Percentiles rank a stretch among this genome's conserved stretches.
These are phyloP conservation scores for Spiromastix sp. DNA, from an alignment of 2,329 filamentous ascomycete species.

Conservation along the genomic window DNA sequence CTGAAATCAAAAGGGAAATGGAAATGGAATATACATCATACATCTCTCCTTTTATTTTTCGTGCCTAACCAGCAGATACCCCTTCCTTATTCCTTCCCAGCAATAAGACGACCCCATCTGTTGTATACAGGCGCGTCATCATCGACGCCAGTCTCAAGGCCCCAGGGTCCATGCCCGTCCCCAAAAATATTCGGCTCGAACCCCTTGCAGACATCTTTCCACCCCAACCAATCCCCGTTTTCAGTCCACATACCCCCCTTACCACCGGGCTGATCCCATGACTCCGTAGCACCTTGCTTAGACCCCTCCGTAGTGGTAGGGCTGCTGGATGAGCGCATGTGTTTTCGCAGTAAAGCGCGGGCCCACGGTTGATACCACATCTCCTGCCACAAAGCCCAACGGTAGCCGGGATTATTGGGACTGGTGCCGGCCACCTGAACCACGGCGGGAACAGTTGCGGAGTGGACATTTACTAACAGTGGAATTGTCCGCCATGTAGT, in stretches of 20 bases:
- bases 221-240: conserved; percentile 38
- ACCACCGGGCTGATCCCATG: conserved; percentile 42
- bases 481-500: conserved; percentile 34
- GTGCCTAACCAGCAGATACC: too few species aligned
- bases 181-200: conserved; percentile 37
- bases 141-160: conserved; percentile 17
- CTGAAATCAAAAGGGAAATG: too few species aligned
- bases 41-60: too few species aligned
- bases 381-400: conserved; percentile 34
- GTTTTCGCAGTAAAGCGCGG: conserved; percentile 40
- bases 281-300: conserved; percentile 35
- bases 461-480: conserved; percentile 39
- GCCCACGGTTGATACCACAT: conserved; percentile 41
- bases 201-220: conserved; percentile 38
- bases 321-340: conserved; percentile 35
- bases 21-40: too few species aligned
- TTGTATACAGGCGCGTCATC: too few species aligned
- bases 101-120: too few species aligned
- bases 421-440: conserved; percentile 31
- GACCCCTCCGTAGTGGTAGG: conserved; percentile 33
- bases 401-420: conserved; percentile 15
- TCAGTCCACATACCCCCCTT: conserved; percentile 46
- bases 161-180: conserved; percentile 36
- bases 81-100: too few species aligned
- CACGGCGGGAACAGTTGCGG: conserved; percentile 36